Conservation (phyloP, 2,329 filamentous ascomycete species). For the Fusarium bulbicola region DNA sequence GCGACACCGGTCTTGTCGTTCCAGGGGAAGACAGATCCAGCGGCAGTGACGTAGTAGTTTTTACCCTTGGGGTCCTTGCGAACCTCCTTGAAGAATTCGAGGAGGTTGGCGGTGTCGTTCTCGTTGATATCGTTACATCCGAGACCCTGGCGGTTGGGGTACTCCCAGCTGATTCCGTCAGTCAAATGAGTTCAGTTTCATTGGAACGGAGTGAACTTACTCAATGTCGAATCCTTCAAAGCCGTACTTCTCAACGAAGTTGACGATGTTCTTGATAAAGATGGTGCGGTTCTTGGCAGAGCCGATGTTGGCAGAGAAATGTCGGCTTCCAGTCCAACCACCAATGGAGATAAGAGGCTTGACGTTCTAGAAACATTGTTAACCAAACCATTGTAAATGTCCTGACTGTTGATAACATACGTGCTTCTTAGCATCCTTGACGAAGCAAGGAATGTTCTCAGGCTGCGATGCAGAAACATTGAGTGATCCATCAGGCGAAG, state of each 20-base stretch:
- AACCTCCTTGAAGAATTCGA: slow-evolving; percentile 30
- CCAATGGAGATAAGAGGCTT: slow-evolving; percentile 33
- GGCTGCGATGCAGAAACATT: slow-evolving; percentile 22
- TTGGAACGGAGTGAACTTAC: background rate
- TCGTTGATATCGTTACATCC: slow-evolving; percentile 36
- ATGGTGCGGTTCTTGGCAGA: slow-evolving; percentile 32
- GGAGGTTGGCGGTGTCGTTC: slow-evolving; percentile 31
- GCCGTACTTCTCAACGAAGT: slow-evolving; percentile 22
- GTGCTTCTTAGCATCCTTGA: slow-evolving; percentile 27
- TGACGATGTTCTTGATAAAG: slow-evolving; percentile 16
- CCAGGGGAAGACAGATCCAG: slow-evolving; percentile 32
- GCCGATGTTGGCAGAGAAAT: slow-evolving; percentile 26
- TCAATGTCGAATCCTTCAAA: slow-evolving; percentile 35
- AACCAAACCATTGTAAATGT: background rate
- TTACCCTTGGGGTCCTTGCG: slow-evolving; percentile 26
- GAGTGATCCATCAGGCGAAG: slow-evolving; percentile 15
- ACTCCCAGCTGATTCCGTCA: slow-evolving; percentile 26
- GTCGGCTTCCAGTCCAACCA: slow-evolving; percentile 31
- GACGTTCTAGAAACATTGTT: slow-evolving; percentile 10
- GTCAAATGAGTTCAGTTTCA: too few species aligned
- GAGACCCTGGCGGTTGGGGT: slow-evolving; percentile 35
- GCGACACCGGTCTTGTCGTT: slow-evolving; percentile 18
- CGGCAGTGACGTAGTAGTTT: slow-evolving; percentile 25
- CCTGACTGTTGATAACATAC: background rate
- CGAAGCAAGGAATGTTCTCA: slow-evolving; percentile 20